Evolutionary conservation across 2,329 filamentous ascomycete species (phyloP).

Genomic region (Colletotrichum salicis): DNA sequence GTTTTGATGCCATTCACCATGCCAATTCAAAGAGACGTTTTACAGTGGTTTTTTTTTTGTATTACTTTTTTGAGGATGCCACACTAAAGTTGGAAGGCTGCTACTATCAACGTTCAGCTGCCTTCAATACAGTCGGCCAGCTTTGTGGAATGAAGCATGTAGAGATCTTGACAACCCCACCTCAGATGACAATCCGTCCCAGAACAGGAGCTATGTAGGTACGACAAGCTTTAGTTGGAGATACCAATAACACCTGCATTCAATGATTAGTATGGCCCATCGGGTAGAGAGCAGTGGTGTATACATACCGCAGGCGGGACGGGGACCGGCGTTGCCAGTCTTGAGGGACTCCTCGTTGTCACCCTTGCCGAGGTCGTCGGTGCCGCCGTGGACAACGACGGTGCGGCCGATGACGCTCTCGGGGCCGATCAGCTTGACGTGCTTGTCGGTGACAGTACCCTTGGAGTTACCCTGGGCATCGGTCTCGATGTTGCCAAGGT

Average conservation of each 20-base stretch:
- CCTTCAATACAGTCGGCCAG: background rate
- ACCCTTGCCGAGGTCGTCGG: constrained; percentile 95
- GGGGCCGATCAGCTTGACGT: constrained; percentile 95
- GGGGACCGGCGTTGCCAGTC: constrained; percentile 93
- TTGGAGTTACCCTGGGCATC: constrained; percentile 91
- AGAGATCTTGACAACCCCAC: background rate
- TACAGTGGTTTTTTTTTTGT: background rate
- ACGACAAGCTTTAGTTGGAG: constrained; percentile 67
- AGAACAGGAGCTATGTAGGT: background rate
- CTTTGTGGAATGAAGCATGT: background rate
- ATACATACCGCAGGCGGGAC: constrained; percentile 89
- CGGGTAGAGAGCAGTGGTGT: background rate
- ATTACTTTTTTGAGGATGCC: background rate
- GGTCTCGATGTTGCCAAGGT: constrained; percentile 97
- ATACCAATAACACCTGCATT: constrained; percentile 85
- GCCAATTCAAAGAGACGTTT: background rate
- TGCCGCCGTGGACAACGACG: constrained; percentile 92
- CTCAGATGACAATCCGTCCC: background rate
- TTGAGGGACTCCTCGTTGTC: constrained; percentile 95
- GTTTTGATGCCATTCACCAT: background rate
- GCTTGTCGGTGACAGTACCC: constrained; percentile 81
- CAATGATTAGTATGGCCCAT: background rate
- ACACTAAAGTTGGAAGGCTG: background rate
- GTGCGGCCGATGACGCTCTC: constrained; percentile 96
- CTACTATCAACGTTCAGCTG: constrained; percentile 5